phyloP scores from a whole-genome alignment of 306 rosid genomes.

The Senna tora region DNA sequence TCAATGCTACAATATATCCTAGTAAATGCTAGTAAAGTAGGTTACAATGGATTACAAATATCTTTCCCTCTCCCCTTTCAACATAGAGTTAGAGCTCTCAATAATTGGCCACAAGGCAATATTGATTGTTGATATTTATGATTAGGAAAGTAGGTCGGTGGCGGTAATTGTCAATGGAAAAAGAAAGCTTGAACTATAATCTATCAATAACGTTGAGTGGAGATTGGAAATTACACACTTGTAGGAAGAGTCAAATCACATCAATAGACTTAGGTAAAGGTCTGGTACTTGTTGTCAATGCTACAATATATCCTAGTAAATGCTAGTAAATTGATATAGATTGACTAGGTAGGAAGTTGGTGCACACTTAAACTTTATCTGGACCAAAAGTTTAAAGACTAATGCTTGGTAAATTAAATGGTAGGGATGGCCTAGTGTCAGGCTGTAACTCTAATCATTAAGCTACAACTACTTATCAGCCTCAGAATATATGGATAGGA shows the following conservation, averaged over 20 bases:
- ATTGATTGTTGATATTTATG: constrained; percentile 40
- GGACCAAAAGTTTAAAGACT: constrained; percentile 29
- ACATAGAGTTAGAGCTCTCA: no score
- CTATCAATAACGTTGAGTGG: constrained; percentile 28
- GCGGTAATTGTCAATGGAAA: constrained; percentile 24
- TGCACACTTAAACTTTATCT: constrained; percentile 36
- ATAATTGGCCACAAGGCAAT: background rate
- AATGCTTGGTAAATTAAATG: constrained; percentile 23
- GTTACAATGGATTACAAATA: no score
- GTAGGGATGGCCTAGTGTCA: constrained; percentile 41
- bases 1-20: constrained; percentile 13
- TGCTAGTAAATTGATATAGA: background rate
- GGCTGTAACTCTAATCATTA: constrained; percentile 26
- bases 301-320: background rate
- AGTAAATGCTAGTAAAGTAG: background rate
- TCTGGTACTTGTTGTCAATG: constrained; percentile 30
- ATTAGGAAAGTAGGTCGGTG: constrained; percentile 48
- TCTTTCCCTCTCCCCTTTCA: no score
- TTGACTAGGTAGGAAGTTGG: constrained; percentile 42
- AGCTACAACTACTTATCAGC: constrained; percentile 35
- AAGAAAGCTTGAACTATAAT: constrained; percentile 27
- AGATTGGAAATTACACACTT: constrained; percentile 31
- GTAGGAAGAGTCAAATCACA: constrained; percentile 34
- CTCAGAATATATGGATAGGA: constrained; percentile 43
- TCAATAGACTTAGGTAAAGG: constrained; percentile 7